Base-by-base conservation (phyloP, 805 yeast species). In the Candida caryicola region DNA sequence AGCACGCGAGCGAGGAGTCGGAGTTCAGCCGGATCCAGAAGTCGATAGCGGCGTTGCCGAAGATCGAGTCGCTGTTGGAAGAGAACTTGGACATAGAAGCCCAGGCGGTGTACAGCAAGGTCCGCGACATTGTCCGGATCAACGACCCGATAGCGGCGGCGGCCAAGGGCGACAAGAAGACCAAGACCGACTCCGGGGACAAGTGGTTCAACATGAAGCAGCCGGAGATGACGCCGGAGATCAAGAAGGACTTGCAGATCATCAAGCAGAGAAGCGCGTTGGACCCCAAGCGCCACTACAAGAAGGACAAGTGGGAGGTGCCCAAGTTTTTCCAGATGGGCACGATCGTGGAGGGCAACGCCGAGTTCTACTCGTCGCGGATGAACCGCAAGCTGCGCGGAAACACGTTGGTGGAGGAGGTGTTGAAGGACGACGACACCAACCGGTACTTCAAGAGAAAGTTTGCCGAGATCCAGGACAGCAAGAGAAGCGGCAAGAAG, bases 261-360 rank as follows among this genome's bases (percentile, higher is more conserved):
- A 70, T 93, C 43, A 82, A 87, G 54, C 86, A 91, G 66, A 79
- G 99, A 62, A 83, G 85, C 39, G 96, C 89, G 7, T 71, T 93
- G 45, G 98, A 93, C 57, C 98, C 97, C 5, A 93, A 93, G 64
- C 77, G 97, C 51, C 96, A 88, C 63, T 93, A 93, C 64, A 88
- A 86, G 63, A 87, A 86, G 59, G 93, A 84, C 42, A 80, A 80
- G 44, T 83, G 89, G 84, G 73, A 71, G 34, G 71, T 74, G 5
- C 91, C 95, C 32, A 86, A 85, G 52, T 78, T 72, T 47, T 89
- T 93, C 59, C 93, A 91, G 41, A 76, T 85, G 50, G 99, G 99
- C 12, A 89, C 96, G 0, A 77, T 93, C 26, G 62, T 90, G 17
- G 93, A 85, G 50, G 91, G 89, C 30, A 79, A 82, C 46, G 73